These are phyloP conservation scores for Talaromyces sp. DNA, from an alignment of 2,329 filamentous ascomycete genomes.

Conservation along the genomic window DNA sequence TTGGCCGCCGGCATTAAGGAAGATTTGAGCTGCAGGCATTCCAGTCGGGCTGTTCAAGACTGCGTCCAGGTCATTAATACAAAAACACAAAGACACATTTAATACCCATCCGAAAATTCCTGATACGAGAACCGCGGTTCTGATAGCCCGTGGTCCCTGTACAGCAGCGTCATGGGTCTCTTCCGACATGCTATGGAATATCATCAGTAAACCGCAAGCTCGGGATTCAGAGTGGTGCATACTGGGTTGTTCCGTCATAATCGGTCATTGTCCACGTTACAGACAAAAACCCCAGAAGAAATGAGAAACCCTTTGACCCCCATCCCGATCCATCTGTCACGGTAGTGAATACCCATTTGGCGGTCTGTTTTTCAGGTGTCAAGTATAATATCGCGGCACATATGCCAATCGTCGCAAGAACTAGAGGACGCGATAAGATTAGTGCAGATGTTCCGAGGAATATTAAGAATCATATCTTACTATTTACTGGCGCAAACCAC, in stretches of 20 bases:
- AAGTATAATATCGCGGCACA: constrained; percentile 55
- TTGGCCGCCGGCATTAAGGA: constrained; percentile 56
- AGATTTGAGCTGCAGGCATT: constrained; percentile 55
- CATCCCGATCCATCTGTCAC: constrained; percentile 60
- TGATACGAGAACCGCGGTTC: constrained; percentile 55
- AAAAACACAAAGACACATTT: constrained; percentile 60
- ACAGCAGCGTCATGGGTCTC: constrained; percentile 61
- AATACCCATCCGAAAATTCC: constrained; percentile 58
- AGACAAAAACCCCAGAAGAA: constrained; percentile 51
- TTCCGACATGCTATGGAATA: constrained; percentile 53
- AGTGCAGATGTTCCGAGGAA: background rate
- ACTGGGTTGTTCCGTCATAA: constrained; percentile 63
- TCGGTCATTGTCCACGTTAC: constrained; percentile 59
- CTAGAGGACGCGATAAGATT: constrained; percentile 22
- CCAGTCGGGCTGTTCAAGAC: constrained; percentile 56
- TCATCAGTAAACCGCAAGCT: constrained; percentile 9
- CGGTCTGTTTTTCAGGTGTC: constrained; percentile 55
- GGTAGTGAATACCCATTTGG: constrained; percentile 57
- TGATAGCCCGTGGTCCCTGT: constrained; percentile 56
- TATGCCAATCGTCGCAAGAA: constrained; percentile 56
- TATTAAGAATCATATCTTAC: constrained; percentile 30
- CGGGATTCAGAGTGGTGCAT: constrained; percentile 19
- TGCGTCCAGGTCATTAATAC: constrained; percentile 53
- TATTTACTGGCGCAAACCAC: constrained; percentile 64
- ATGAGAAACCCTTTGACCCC: constrained; percentile 57